phyloP scores from a whole-genome alignment of 306 rosid species.

The Corylus americana region DNA sequence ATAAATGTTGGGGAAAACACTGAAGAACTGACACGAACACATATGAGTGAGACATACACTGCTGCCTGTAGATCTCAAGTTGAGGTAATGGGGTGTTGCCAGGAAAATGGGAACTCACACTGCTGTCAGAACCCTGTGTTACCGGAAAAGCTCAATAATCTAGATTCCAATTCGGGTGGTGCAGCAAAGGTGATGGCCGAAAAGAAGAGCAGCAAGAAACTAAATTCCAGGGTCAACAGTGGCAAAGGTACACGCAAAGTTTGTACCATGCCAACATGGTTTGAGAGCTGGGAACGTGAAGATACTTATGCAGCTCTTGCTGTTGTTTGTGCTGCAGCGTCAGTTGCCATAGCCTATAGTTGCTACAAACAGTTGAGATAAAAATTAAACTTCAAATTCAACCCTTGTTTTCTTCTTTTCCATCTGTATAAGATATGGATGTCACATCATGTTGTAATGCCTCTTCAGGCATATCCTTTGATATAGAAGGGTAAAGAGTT shows the following conservation, averaged over 20 bases:
- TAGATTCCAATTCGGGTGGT: constrained; percentile 37
- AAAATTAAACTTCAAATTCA: constrained; percentile 11
- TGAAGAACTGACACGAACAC: constrained; percentile 29
- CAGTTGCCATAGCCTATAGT: constrained; percentile 77
- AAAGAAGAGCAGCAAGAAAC: constrained; percentile 42
- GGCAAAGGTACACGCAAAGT: constrained; percentile 58
- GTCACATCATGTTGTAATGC: background rate
- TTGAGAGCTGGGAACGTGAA: constrained; percentile 87
- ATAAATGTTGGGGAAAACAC: constrained; percentile 39
- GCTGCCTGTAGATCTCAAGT: constrained; percentile 22
- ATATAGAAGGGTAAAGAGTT: constrained; percentile 15
- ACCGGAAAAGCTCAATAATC: constrained; percentile 31
- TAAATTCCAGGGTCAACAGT: constrained; percentile 43
- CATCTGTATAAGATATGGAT: background rate
- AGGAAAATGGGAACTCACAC: constrained; percentile 43
- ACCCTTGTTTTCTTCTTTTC: background rate
- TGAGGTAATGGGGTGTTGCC: constrained; percentile 59
- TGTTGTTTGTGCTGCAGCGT: constrained; percentile 77
- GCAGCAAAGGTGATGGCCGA: constrained; percentile 42
- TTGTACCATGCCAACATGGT: constrained; percentile 70
- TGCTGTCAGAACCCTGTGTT: constrained; percentile 51
- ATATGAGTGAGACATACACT: constrained; percentile 20
- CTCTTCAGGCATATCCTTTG: background rate
- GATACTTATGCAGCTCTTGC: constrained; percentile 85
- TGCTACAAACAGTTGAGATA: constrained; percentile 71